Evolutionary conservation across 768 basidiomycete species (phyloP).

Genomic region (Cyclocybe aegerita): DNA sequence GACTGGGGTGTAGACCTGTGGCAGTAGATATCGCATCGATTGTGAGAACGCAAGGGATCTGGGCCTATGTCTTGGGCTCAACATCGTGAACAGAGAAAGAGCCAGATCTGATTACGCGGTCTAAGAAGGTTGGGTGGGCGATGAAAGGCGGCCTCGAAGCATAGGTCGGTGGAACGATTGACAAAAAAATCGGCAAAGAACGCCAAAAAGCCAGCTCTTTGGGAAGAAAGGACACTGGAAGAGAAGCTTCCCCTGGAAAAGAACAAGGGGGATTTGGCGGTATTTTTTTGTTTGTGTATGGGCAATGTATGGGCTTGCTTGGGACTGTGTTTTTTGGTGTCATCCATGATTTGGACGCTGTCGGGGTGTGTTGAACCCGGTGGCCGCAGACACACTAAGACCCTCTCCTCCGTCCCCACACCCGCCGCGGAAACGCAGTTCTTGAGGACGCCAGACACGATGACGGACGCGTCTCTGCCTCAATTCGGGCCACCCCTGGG

Average conservation of each 20-base stretch:
- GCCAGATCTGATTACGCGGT: too few species aligned
- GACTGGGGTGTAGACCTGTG: too few species aligned
- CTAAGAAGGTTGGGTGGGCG: too few species aligned
- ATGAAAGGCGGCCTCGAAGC: too few species aligned
- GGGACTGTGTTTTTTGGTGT: slow-evolving; percentile 73
- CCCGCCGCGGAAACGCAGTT: slow-evolving; percentile 20
- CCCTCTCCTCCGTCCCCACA: slow-evolving; percentile 29
- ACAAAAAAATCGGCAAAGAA: too few species aligned
- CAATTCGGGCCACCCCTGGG: slow-evolving; percentile 27
- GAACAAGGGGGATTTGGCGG: background rate
- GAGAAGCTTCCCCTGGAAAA: background rate
- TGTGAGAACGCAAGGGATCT: too few species aligned
- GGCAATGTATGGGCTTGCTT: slow-evolving; percentile 43
- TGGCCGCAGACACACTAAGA: slow-evolving; percentile 50
- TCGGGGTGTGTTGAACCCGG: slow-evolving; percentile 61
- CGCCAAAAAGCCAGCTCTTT: too few species aligned
- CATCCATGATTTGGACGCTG: slow-evolving; percentile 72
- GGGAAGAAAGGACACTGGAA: background rate
- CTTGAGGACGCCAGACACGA: slow-evolving; percentile 15
- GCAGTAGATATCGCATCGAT: too few species aligned
- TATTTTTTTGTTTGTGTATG: slow-evolving; percentile 47
- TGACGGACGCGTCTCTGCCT: slow-evolving; percentile 4
- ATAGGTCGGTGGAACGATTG: too few species aligned
- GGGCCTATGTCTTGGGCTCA: too few species aligned
- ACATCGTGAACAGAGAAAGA: too few species aligned